Percentiles rank a stretch among this genome's conserved stretches.
phyloP scores from a whole-genome alignment of 306 rosid species.

The Pyrus communis region DNA sequence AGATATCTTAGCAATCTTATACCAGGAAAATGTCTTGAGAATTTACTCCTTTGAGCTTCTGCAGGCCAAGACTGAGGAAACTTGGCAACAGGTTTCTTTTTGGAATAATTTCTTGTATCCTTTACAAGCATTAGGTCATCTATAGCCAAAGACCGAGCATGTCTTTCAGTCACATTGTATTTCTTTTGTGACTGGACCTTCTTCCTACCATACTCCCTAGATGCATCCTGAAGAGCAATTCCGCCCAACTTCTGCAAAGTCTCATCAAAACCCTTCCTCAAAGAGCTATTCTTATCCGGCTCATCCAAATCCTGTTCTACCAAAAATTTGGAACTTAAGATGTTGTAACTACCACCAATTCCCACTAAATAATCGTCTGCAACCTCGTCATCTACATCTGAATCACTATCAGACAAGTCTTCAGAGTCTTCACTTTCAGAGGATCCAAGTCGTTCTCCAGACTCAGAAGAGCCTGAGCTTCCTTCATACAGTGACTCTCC shows the following conservation, averaged over 20 bases:
- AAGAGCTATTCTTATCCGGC: conserved; percentile 52
- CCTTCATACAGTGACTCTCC: conserved; percentile 42
- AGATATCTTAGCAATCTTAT: conserved; percentile 8
- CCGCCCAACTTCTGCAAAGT: conserved; percentile 68
- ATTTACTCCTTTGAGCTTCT: conserved; percentile 53
- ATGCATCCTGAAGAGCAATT: conserved; percentile 73
- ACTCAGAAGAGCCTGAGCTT: conserved; percentile 27
- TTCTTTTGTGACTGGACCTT: conserved; percentile 45
- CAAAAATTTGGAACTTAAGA: conserved; percentile 73
- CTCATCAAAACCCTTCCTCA: conserved; percentile 45
- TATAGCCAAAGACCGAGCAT: conserved; percentile 30
- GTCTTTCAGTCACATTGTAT: conserved; percentile 12
- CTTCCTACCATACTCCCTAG: conserved; percentile 60
- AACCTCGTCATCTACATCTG: conserved; percentile 77
- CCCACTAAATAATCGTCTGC: conserved; percentile 84
- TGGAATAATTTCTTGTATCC: conserved; percentile 47
- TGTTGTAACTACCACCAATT: conserved; percentile 70
- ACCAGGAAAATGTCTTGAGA: conserved; percentile 64
- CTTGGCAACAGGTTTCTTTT: conserved; percentile 51
- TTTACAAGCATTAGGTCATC: conserved; percentile 53
- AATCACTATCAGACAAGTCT: conserved; percentile 58
- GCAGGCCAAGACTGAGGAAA: conserved; percentile 76
- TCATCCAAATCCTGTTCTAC: conserved; percentile 38
- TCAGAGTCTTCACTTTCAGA: conserved; percentile 57
- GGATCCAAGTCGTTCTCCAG: conserved; percentile 35